phyloP scores from a whole-genome alignment of 345 rosid genomes.

The Corymbia maculata region DNA sequence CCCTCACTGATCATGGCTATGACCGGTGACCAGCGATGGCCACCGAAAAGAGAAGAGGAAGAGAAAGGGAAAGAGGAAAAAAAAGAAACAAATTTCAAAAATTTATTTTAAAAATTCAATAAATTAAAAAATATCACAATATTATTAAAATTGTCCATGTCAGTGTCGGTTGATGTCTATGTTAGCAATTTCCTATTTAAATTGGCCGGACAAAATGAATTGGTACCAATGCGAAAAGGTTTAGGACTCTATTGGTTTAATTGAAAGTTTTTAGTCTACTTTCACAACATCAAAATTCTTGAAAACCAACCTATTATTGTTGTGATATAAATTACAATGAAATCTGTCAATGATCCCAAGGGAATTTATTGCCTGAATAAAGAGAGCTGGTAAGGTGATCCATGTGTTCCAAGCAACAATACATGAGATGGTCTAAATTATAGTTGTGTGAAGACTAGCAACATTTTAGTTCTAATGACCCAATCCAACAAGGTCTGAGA shows the following conservation, averaged over 20 bases:
- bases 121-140: too few relatives aligned
- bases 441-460: not conserved
- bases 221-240: not conserved
- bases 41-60: too few relatives aligned
- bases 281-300: not conserved
- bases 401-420: not conserved
- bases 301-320: not conserved
- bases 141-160: too few relatives aligned
- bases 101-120: too few relatives aligned
- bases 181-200: too few relatives aligned
- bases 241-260: not conserved
- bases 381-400: constrained; percentile 24
- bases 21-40: too few relatives aligned
- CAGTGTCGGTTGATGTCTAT: too few relatives aligned
- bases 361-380: not conserved
- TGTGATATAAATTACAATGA: not conserved
- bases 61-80: too few relatives aligned
- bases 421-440: not conserved
- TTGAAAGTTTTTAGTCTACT: too few relatives aligned
- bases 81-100: too few relatives aligned
- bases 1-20: too few relatives aligned
- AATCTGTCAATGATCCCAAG: constrained; percentile 2
- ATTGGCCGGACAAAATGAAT: not conserved
- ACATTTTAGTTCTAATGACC: not conserved
- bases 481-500: accelerated